Evolutionary conservation across 306 rosid species (phyloP), one percentile per base, ranked within the genome.

Genomic region (Begonia masoniana): DNA sequence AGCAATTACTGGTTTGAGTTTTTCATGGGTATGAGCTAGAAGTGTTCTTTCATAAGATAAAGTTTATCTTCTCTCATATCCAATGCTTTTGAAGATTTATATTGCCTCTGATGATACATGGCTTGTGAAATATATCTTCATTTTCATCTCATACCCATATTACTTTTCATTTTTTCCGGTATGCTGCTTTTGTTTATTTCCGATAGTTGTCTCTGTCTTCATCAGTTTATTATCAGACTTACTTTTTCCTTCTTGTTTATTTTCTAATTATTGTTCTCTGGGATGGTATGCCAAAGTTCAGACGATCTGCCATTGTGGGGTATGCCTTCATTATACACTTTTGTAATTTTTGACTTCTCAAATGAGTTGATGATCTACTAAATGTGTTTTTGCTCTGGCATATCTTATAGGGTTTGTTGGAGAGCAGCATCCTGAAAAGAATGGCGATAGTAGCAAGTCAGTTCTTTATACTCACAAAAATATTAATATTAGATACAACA

Each of bases 241-340:
- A 80, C 78, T 16, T 46, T 49, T 31, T 2, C 14, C 46, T 31
- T 17, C 10, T 21, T 35, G 43, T 47, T 9, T 26, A 17, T 31
- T 59, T 11, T 36, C 16, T 21, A 45, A 43, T 46, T 10, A 10
- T 58, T 48, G 54, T 16, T 26, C 14, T 6, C 47, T 57, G 51
- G 12, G 55, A 81, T 68, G 52, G 59, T 64, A 62, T 71, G 46
- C 9, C 39, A 76, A 65, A 74, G 68, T 74, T 65, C 95, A 89
- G 97, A 89, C 62, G 97, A 89, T 68, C 94, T 89, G 54, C 97
- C 97, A 56, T 75, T 89, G 55, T 89, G 95, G 97, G 95, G 97
- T 89, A 89, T 71, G 83, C 62, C 39, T 52, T 60, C 41, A 31
- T 12, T 12, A 1, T 35, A 36, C 35, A 31, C 11, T 59, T 49